Percentiles rank a stretch among this genome's conserved stretches.
Conservation (phyloP, 805 yeast genomes). For the Candida corydali region DNA sequence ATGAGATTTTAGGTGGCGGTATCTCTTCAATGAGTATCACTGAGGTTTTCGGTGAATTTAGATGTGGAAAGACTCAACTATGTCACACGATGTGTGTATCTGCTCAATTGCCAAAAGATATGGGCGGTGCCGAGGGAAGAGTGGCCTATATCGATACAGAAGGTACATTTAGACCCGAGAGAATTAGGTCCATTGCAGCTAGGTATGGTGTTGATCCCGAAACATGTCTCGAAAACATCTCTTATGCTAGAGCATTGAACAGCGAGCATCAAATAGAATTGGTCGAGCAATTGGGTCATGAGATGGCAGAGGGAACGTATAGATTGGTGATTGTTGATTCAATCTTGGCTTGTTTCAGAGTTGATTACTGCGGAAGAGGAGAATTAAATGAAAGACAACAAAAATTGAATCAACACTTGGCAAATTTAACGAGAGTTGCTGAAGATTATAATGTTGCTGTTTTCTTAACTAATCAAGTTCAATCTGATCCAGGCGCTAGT, state of each 20-base stretch:
- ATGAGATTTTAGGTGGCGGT: constrained; percentile 16
- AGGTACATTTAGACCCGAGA: constrained; percentile 16
- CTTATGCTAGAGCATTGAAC: constrained; percentile 15
- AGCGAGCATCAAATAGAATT: constrained; percentile 16
- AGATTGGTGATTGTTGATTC: constrained; percentile 13
- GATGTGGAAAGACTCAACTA: constrained; percentile 16
- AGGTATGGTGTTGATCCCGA: constrained; percentile 14
- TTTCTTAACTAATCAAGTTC: constrained; percentile 15
- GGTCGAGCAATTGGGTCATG: constrained; percentile 13
- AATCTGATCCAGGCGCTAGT: constrained; percentile 16
- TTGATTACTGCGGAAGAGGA: constrained; percentile 14
- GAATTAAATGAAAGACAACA: constrained; percentile 16
- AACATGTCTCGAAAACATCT: constrained; percentile 14
- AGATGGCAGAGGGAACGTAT: constrained; percentile 13
- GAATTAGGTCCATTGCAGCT: constrained; percentile 14
- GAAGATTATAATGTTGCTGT: constrained; percentile 16
- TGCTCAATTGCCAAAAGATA: constrained; percentile 14
- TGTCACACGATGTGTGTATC: constrained; percentile 16
- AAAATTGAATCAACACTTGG: constrained; percentile 14
- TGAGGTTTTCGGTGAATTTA: constrained; percentile 17
- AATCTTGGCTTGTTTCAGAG: constrained; percentile 15
- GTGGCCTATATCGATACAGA: constrained; percentile 16
- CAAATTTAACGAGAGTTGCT: constrained; percentile 11
- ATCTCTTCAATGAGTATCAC: constrained; percentile 15
- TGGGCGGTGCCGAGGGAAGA: constrained; percentile 17